These are phyloP conservation scores for Paratrimastix pyriformis DNA, from an alignment of 78 protist genomes.

Conservation along the genomic window DNA sequence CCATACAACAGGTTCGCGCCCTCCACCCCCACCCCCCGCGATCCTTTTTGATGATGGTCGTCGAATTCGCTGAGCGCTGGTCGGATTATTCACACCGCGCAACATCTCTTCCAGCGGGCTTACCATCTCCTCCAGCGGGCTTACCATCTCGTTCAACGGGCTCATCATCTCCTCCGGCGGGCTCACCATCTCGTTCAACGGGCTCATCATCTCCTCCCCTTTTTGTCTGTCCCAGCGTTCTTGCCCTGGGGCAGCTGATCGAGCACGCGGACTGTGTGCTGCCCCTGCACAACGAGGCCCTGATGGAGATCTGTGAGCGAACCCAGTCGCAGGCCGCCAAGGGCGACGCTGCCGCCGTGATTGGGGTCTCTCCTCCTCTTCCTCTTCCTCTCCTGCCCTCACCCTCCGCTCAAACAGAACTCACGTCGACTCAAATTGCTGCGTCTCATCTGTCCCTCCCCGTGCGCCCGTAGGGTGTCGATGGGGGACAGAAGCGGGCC, in stretches of 20 bases:
- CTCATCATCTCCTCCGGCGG: too few relatives aligned
- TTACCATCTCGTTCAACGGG: too few relatives aligned
- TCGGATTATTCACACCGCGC: too few relatives aligned
- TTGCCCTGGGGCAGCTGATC: slow-evolving; percentile 30
- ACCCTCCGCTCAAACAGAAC: background rate
- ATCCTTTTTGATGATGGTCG: too few relatives aligned
- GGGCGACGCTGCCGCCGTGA: background rate
- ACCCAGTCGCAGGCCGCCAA: background rate
- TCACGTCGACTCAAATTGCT: background rate
- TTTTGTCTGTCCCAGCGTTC: background rate
- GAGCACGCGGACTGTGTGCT: slow-evolving; percentile 53
- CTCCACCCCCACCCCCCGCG: too few relatives aligned
- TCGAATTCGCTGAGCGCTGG: too few relatives aligned
- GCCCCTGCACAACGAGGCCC: slow-evolving; percentile 58
- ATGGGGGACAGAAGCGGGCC: background rate
- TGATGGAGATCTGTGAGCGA: slow-evolving; percentile 23
- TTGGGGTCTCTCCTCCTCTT: background rate
- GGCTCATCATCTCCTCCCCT: background rate
- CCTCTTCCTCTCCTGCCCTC: background rate
- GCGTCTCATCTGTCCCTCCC: background rate
- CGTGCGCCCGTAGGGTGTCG: too few relatives aligned
- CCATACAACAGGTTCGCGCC: too few relatives aligned
- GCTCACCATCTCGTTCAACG: slow-evolving; percentile 28
- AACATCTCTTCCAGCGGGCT: too few relatives aligned
- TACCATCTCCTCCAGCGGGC: too few relatives aligned